Base-by-base conservation (phyloP, 1,284 basidiomycete genomes). In the Tremellales sp. region DNA sequence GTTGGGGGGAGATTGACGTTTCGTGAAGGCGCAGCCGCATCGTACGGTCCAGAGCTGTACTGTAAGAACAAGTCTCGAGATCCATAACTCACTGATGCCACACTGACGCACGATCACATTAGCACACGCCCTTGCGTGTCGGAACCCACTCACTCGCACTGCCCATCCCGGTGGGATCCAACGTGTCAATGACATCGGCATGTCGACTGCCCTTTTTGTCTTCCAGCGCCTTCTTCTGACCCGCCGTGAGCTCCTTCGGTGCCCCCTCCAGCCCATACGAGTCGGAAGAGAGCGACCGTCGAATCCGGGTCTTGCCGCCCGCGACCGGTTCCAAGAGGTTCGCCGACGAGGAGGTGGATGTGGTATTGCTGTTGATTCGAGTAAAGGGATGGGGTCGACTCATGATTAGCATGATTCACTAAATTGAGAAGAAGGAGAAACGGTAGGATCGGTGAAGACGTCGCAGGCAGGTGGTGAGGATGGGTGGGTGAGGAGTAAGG, bases 81-180 rank as follows among this genome's bases (percentile, higher is more conserved):
- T 16, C 5, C n/a, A 9, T n/a, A 5, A 53, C 66, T 56, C 45
- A 67, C 62, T 70, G 69, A 61, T 71, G 69, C 69, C 69, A 71
- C 67, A 71, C 66, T 70, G 51, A 21, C 13, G 13, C 19, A 36
- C 18, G 12, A 52, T 45, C 42, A 58, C 45, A 37, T 13, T 13
- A n/a, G 21, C 21, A 21, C 39, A 3, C 13, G 22, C 16, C 24
- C 29, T 37, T 9, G 19, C 18, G 33, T 18, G 34, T 9, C 22
- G 8, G 18, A 32, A 13, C 35, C 26, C 36, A 40, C 68, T 65
- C 53, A 71, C 68, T 66, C 5, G 68, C 67, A 50, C 50, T 61
- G 5, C 71, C 71, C 14, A 73, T 46, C 27, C 71, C 71, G 3
- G 71, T 70, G 6, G 69, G 70, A 57, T 73, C 71, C 71, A 70